phyloP scores from a whole-genome alignment of 2,329 filamentous ascomycete species.

The Pseudocercospora fuligena region DNA sequence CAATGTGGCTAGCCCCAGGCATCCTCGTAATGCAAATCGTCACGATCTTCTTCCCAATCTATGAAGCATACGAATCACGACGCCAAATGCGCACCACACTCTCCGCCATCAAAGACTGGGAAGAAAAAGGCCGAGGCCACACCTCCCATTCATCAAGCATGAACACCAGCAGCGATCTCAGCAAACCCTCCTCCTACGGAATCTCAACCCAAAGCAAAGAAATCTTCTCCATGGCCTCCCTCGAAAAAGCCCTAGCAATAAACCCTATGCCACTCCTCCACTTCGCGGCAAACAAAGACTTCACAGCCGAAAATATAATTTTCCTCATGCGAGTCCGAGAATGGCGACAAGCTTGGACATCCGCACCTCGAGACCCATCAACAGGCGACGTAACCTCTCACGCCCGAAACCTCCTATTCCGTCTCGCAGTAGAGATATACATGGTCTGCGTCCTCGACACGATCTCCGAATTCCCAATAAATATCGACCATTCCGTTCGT shows the following conservation, averaged over 20 bases:
- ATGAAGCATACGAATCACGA: constrained; percentile 56
- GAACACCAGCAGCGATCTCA: constrained; percentile 6
- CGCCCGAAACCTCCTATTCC: constrained; percentile 51
- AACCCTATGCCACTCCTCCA: constrained; percentile 65
- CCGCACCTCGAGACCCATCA: constrained; percentile 20
- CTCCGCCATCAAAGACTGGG: constrained; percentile 38
- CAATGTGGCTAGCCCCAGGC: constrained; percentile 65
- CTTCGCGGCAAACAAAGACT: constrained; percentile 69
- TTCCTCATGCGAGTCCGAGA: constrained; percentile 64
- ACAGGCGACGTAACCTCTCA: constrained; percentile 18
- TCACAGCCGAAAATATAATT: constrained; percentile 73
- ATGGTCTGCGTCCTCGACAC: constrained; percentile 63
- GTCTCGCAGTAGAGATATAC: constrained; percentile 65
- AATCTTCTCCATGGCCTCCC: constrained; percentile 63
- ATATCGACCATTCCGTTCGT: constrained; percentile 64
- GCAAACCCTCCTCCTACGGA: constrained; percentile 12
- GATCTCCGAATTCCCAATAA: constrained; percentile 70
- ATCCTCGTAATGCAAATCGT: constrained; percentile 68
- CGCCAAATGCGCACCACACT: constrained; percentile 40
- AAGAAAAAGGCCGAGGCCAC: constrained; percentile 17
- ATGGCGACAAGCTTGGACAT: constrained; percentile 40
- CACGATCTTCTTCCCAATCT: constrained; percentile 67
- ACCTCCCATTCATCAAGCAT: constrained; percentile 6
- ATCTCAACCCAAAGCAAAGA: constrained; percentile 25
- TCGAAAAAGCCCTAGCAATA: constrained; percentile 64